Base-by-base conservation (phyloP, 78 protist genomes). In the Diacronema lutheri region DNA sequence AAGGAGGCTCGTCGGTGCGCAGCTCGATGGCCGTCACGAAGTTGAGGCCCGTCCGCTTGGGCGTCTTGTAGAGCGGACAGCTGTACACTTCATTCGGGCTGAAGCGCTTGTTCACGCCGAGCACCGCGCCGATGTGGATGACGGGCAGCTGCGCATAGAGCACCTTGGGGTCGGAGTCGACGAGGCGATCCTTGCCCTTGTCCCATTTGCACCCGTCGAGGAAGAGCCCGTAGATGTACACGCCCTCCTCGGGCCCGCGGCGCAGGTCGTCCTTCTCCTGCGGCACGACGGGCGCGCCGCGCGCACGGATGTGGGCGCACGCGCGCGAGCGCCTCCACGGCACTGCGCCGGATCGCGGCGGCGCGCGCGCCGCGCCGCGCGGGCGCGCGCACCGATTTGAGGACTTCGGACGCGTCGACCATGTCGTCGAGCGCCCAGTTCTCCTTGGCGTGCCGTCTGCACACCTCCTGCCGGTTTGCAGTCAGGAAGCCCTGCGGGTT, bases 401-500 rank as follows among this genome's bases (percentile, higher is more conserved):
- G 46, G 35, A 95, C 93, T 21, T 84, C 89, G 14, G 94, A 91
- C 77, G 0, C 0, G 56, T 86, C 0, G 76, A 61, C 83, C 25
- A 94, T 93, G 19, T 76, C 87, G 81, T 93, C 97, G 20, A 96
- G 93, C 26, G 98, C 93, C 96, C 95, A 93, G 50, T 91, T 88
- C 21, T 89, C 37, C 37, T 29, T 40, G 61, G 26, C 41, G 77
- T 93, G 96, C 16, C 66, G 50, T 58, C 97, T 94, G 40, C 96
- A 82, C 57, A 94, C 90, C 80, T 96, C 97, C 86, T 94, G 97
- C 26, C 90, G 85, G 83, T 92, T 60, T 56, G 95, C 56, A 1
- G 96, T 91, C 50, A 95, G 91, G 91, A 95, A 91, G 19, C 96
- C 95, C 64, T 88, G 93, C 41, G 94, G 96, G 85, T 95, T 95